Evolutionary conservation across 768 basidiomycete genomes (phyloP), one percentile per base, ranked within the genome.

Genomic region (Flagelloscypha sp.): DNA sequence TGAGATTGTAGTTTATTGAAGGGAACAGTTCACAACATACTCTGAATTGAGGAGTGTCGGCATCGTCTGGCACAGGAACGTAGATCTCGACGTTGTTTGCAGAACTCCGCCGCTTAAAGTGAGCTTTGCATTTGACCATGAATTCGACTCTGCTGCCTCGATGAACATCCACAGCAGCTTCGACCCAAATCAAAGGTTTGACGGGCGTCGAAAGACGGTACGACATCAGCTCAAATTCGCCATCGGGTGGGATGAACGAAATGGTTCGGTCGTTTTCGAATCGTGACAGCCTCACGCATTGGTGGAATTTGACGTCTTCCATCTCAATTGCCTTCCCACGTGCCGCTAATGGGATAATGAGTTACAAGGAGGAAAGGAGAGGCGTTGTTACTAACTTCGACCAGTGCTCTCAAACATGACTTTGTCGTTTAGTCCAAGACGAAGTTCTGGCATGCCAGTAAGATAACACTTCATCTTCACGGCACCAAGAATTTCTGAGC

Each of bases 401-500:
- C 94, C 94, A 2, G 94, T 97, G 52, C 72, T 87, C 59, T 99
- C 95, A 49, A 98, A 97, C 94, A 99, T 98, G 57, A 97, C 92
- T 61, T 98, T 98, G 66, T 99, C 94, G 59, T 99, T 99, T 38
- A 99, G 66, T 3, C 94, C 95, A 19, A 99, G 60, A 40, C 94
- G 72, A 30, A 98, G 68, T 55, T 99, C 95, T 12, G 95, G 95
- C 95, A 98, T 99, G n/a, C 95, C 95, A 7, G 89, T 92, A 2
- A 99, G 72, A 56, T 97, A 99, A 56, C 94, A 98, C 59, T 98
- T 98, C 95, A 98, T 98, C 72, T 99, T 98, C 50, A 99, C 75
- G 1, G 92, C 90, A n/a, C 95, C 95, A 2, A 98, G 65, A 47
- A 99, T 98, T 60, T 99, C 95, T 11, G 88, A 92, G 30, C 95